phyloP scores from a whole-genome alignment of 2,329 filamentous ascomycete genomes.

The Macrophomina pseudophaseolina region DNA sequence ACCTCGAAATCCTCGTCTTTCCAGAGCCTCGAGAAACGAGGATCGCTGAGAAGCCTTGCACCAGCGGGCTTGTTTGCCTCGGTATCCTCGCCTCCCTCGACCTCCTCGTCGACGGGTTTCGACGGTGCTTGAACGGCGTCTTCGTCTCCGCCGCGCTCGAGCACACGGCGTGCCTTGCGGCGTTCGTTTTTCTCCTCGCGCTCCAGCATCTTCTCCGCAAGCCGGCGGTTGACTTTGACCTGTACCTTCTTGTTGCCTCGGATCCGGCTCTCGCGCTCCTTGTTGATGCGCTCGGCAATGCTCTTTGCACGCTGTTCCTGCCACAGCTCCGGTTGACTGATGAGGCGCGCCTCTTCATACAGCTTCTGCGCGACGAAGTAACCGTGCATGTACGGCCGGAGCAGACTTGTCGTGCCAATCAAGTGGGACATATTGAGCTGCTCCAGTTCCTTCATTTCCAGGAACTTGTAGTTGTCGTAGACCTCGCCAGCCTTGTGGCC shows the following conservation, averaged over 20 bases:
- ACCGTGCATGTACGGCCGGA: conserved; percentile 98
- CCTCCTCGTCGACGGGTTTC: conserved; percentile 25
- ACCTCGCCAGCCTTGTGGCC: conserved; percentile 70
- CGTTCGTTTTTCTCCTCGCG: conserved; percentile 70
- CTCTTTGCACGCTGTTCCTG: conserved; percentile 91
- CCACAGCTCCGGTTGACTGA: conserved; percentile 91
- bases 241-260: conserved; percentile 89
- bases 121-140: conserved; percentile 44
- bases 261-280: conserved; percentile 93
- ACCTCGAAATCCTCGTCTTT: conserved; percentile 92
- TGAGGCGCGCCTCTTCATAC: conserved; percentile 92
- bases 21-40: conserved; percentile 87
- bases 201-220: conserved; percentile 68
- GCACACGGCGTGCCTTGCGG: conserved; percentile 51
- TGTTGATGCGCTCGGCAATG: conserved; percentile 93
- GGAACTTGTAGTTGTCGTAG: conserved; percentile 99
- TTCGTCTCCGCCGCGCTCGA: conserved; percentile 66
- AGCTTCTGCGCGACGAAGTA: conserved; percentile 96
- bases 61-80: conserved; percentile 56
- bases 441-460: conserved; percentile 85
- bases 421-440: conserved; percentile 86
- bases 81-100: conserved; percentile 60
- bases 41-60: conserved; percentile 70
- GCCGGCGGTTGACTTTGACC: conserved; percentile 84
- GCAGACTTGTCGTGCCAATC: conserved; percentile 84